Base-by-base conservation (phyloP, 176 grass and related monocot genomes). In the Olyra latifolia region DNA sequence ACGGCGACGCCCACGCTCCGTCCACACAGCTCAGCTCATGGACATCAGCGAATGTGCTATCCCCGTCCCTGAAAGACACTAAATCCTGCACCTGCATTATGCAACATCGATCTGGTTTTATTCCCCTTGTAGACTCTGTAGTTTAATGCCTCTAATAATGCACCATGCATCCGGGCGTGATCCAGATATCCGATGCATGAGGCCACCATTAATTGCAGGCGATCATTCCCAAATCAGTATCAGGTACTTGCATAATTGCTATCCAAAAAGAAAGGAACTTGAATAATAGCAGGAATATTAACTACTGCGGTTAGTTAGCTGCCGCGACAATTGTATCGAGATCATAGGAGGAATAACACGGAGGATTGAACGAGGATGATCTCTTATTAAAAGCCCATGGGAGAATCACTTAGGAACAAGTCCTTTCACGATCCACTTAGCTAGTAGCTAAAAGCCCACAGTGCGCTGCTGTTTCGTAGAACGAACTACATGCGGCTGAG, bases 241-340 rank as follows among this genome's bases (percentile, higher is more conserved):
- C 53, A 85, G 82, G 42, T 59, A n/a, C 77, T 8, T 72, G 19
- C 14, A 73, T 55, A 72, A 79, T 65, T 86, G 55, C 46, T 69
- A 69, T 60, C 53, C 8, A 16, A 5, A 5, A 78, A 8, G 17
- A 76, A 59, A 55, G 5, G 46, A 23, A 17, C 38, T 19, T 45
- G 6, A 56, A 80, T 74, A 86, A 80, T 74, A n/a, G 57, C 25
- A 56, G 55, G 75, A n/a, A 77, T 48, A 75, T 30, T 53, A 16
- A n/a, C 30, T 12, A n/a, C n/a, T n/a, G n/a, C n/a, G n/a, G n/a
- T 15, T n/a, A 22, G 32, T 49, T 43, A 27, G 20, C 35, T 29
- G 47, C 16, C 15, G 62, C 47, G 15, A 14, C 60, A 45, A 27
- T 56, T 56, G 66, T 79, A 15, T 43, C 45, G 11, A 79, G 35